Conservation (phyloP, 1,284 basidiomycete species). For the Leccinum ponderosum region DNA sequence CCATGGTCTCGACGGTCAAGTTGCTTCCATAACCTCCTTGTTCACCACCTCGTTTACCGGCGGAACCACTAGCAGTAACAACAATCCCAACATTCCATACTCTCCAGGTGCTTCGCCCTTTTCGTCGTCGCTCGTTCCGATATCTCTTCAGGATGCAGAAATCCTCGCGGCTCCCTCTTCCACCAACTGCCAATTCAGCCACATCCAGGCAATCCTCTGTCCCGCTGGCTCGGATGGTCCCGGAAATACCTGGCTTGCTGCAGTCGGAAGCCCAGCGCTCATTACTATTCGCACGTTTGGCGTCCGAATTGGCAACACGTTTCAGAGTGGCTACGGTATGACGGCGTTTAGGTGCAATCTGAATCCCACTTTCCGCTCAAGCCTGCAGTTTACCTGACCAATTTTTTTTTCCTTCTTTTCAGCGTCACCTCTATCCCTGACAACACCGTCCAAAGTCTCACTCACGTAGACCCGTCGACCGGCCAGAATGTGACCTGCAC, state of each 20-base stretch:
- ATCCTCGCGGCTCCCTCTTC: slow-evolving; percentile 76
- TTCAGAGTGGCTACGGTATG: slow-evolving; percentile 77
- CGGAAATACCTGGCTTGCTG: slow-evolving; percentile 83
- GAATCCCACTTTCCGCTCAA: neutral
- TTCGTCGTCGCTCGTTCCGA: slow-evolving; percentile 88
- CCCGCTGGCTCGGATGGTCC: slow-evolving; percentile 79
- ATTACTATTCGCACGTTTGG: slow-evolving; percentile 83
- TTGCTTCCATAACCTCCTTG: slow-evolving; percentile 78
- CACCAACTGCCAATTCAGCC: slow-evolving; percentile 58
- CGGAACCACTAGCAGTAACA: slow-evolving; percentile 56
- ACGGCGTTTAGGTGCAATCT: slow-evolving; percentile 76
- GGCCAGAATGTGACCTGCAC: slow-evolving; percentile 74
- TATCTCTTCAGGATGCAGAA: slow-evolving; percentile 69
- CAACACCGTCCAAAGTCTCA: slow-evolving; percentile 76
- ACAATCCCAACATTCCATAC: slow-evolving; percentile 76
- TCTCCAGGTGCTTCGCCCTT: slow-evolving; percentile 81
- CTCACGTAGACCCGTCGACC: slow-evolving; percentile 76
- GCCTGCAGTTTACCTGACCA: slow-evolving; percentile 2
- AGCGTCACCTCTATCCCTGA: slow-evolving; percentile 88
- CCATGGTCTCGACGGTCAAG: slow-evolving; percentile 71
- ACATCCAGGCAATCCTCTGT: slow-evolving; percentile 81
- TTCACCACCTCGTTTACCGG: slow-evolving; percentile 77
- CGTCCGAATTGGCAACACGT: slow-evolving; percentile 89
- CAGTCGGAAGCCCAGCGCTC: slow-evolving; percentile 66
- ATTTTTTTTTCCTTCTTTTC: slow-evolving; percentile 8